Evolutionary conservation across 306 rosid species (phyloP).

Genomic region (Luffa aegyptiaca): DNA sequence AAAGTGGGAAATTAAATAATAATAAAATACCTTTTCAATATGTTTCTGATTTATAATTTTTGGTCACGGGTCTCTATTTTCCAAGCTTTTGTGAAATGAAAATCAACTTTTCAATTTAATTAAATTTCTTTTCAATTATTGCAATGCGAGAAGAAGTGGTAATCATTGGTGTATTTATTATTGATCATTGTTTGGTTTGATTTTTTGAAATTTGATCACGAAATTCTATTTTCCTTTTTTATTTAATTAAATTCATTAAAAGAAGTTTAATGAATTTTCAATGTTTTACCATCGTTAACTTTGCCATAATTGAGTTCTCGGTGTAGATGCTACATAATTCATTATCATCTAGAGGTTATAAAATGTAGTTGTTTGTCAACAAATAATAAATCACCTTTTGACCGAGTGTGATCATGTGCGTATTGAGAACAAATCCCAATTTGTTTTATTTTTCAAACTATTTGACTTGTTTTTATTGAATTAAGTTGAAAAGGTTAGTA

Average conservation of each 20-base stretch:
- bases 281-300: no score
- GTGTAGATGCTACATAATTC: no score
- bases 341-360: no score
- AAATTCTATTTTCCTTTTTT: background rate
- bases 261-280: background rate
- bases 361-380: no score
- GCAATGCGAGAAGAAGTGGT: background rate
- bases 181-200: background rate
- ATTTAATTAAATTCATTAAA: background rate
- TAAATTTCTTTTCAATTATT: background rate
- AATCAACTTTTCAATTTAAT: background rate
- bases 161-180: background rate
- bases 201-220: background rate
- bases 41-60: background rate
- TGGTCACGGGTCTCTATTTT: background rate
- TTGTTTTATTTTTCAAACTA: no score
- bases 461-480: no score
- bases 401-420: background rate
- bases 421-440: no score
- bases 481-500: background rate
- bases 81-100: background rate
- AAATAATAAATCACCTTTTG: no score
- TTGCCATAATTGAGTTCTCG: no score
- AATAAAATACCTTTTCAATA: background rate
- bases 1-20: background rate